Conservation (phyloP, 2,329 filamentous ascomycete genomes). For the Plenodomus lindquistii region DNA sequence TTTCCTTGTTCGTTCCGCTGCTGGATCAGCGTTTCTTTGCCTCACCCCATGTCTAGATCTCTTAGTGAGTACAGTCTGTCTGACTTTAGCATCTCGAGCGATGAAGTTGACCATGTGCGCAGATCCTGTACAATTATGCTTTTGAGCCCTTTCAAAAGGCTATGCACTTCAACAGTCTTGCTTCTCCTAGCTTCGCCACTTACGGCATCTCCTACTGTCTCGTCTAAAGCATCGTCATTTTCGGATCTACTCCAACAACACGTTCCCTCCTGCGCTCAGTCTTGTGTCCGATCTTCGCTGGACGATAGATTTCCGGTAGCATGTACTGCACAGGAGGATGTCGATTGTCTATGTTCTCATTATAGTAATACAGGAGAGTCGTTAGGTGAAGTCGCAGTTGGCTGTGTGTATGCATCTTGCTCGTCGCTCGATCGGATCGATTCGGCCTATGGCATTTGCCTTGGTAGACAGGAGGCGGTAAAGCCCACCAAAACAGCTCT, state of each 20-base stretch:
- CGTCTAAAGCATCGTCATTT: slow-evolving; percentile 26
- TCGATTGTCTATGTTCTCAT: slow-evolving; percentile 44
- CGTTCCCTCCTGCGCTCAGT: slow-evolving; percentile 43
- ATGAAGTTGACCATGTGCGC: slow-evolving; percentile 34
- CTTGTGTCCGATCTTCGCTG: slow-evolving; percentile 40
- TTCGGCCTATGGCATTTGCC: slow-evolving; percentile 42
- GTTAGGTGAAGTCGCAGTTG: slow-evolving; percentile 44
- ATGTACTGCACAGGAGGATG: slow-evolving; percentile 36
- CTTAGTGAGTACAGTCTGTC: slow-evolving; percentile 32
- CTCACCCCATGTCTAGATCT: slow-evolving; percentile 39
- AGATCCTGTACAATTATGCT: slow-evolving; percentile 46
- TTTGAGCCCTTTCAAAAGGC: slow-evolving; percentile 42
- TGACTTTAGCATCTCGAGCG: slow-evolving; percentile 12
- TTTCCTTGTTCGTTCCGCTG: slow-evolving; percentile 39
- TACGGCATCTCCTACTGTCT: slow-evolving; percentile 26
- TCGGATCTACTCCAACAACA: slow-evolving; percentile 32
- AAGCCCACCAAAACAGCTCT: slow-evolving; percentile 42
- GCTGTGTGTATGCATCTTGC: slow-evolving; percentile 43
- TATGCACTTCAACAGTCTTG: slow-evolving; percentile 42
- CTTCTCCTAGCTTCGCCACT: slow-evolving; percentile 40
- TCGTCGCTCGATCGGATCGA: slow-evolving; percentile 24
- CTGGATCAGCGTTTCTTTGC: slow-evolving; percentile 41
- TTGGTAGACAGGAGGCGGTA: slow-evolving; percentile 41
- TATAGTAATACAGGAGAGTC: slow-evolving; percentile 44
- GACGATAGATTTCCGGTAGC: slow-evolving; percentile 38